phyloP scores from a whole-genome alignment of 371 early-diverging fungal species.

The Cokeromyces recurvatus region DNA sequence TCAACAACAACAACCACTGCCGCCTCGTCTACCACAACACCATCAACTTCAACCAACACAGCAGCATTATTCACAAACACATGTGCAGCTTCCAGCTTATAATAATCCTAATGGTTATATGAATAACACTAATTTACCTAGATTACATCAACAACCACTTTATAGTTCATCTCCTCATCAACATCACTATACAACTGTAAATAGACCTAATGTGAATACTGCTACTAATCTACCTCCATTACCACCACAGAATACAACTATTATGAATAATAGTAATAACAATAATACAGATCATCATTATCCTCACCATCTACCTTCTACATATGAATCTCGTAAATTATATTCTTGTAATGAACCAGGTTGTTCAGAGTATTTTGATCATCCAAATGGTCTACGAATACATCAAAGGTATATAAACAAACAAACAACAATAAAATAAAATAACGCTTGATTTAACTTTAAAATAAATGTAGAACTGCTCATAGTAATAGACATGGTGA shows the following conservation, averaged over 20 bases:
- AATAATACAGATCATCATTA: background rate
- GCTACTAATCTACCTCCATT: background rate
- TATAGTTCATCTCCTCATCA: constrained; percentile 4
- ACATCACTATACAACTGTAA: background rate
- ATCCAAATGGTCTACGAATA: constrained; percentile 8
- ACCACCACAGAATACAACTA: background rate
- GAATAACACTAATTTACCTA: constrained; percentile 3
- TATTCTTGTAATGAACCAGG: constrained; percentile 15
- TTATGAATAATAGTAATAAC: background rate
- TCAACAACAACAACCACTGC: too few species aligned
- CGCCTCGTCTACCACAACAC: too few species aligned
- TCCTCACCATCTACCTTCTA: background rate
- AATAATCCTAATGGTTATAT: background rate
- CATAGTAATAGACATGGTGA: constrained; percentile 7
- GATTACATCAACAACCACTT: constrained; percentile 11
- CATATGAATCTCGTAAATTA: constrained; percentile 19
- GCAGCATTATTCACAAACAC: too few species aligned
- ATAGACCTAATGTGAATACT: background rate
- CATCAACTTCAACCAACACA: too few species aligned
- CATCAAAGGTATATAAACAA: constrained; percentile 24
- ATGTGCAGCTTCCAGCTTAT: too few species aligned
- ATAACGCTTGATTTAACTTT: background rate
- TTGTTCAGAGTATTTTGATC: constrained; percentile 18
- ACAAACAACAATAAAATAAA: background rate
- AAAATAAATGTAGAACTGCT: constrained; percentile 3